A percentile compares a stretch with the other conserved stretches of the same genome.
These are phyloP conservation scores for Pseudoperonospora humuli DNA, from an alignment of 352 stramenopile genomes.

Conservation along the genomic window DNA sequence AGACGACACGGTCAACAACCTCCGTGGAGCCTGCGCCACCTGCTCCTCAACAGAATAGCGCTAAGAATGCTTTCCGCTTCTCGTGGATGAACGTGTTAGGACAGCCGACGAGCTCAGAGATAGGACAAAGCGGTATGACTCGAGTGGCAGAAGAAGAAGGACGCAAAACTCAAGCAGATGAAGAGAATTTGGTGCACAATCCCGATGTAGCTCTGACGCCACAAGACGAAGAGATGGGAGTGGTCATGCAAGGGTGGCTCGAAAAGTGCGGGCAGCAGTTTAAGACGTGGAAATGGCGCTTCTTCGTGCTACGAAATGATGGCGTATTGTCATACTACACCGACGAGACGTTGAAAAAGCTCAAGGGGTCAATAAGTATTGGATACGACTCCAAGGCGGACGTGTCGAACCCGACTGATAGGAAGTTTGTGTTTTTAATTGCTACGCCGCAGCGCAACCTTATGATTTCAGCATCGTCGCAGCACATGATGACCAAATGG, in stretches of 20 bases:
- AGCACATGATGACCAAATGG: slow-evolving; percentile 78
- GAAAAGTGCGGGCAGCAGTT: slow-evolving; percentile 85
- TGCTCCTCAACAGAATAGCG: slow-evolving; percentile 22
- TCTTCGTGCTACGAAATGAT: slow-evolving; percentile 79
- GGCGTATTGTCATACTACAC: slow-evolving; percentile 77
- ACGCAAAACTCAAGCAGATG: neutral
- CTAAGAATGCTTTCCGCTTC: slow-evolving; percentile 43
- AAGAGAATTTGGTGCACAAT: slow-evolving; percentile 19
- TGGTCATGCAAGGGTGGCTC: slow-evolving; percentile 83
- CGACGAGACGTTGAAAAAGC: slow-evolving; percentile 62
- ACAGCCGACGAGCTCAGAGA: slow-evolving; percentile 39
- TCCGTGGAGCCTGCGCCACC: slow-evolving; percentile 6
- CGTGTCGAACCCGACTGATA: slow-evolving; percentile 79
- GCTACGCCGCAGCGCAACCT: slow-evolving; percentile 64
- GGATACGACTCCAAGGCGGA: slow-evolving; percentile 57
- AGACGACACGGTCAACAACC: slow-evolving; percentile 2
- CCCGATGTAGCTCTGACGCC: slow-evolving; percentile 29
- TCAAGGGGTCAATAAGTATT: slow-evolving; percentile 76
- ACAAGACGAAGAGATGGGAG: slow-evolving; percentile 49
- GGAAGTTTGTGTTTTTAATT: slow-evolving; percentile 79
- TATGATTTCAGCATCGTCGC: slow-evolving; percentile 72
- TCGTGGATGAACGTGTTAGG: slow-evolving; percentile 56
- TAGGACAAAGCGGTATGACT: slow-evolving; percentile 18
- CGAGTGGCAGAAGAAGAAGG: slow-evolving; percentile 21
- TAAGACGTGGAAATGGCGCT: slow-evolving; percentile 87